phyloP scores from a whole-genome alignment of 2,329 filamentous ascomycete species.

The Sporothrix phasma region DNA sequence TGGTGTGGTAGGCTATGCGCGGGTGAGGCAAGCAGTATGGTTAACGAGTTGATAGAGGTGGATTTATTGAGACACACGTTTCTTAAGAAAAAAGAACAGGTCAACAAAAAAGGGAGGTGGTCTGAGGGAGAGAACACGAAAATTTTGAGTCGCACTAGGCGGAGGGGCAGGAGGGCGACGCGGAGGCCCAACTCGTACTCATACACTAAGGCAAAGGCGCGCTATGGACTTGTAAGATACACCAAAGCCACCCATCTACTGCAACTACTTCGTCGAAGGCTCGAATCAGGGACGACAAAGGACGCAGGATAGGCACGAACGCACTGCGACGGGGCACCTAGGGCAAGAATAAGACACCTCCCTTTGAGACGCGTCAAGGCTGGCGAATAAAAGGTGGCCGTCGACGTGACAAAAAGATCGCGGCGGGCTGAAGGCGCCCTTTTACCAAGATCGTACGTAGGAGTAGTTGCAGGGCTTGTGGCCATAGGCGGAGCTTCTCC shows the following conservation, averaged over 20 bases:
- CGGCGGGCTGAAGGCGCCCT: too few species aligned
- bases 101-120: not conserved
- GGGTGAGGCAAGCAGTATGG: too few species aligned
- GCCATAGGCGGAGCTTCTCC: too few species aligned
- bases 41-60: too few species aligned
- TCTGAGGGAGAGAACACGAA: not conserved
- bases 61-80: too few species aligned
- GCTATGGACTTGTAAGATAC: too few species aligned
- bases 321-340: not conserved
- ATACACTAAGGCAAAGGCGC: not conserved
- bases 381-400: not conserved
- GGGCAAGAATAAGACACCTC: not conserved
- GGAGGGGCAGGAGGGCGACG: not conserved
- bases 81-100: too few species aligned
- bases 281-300: not conserved
- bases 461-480: not conserved
- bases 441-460: too few species aligned
- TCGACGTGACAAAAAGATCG: not conserved
- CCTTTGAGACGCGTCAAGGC: not conserved
- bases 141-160: not conserved
- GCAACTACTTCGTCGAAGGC: not conserved
- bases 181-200: not conserved
- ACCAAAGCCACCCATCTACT: not conserved
- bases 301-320: not conserved
- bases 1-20: too few species aligned